Percentiles rank a stretch among this genome's conserved stretches.
Evolutionary conservation across 495 filamentous ascomycete genomes (phyloP).

Genomic region (Chaetomium fimeti): DNA sequence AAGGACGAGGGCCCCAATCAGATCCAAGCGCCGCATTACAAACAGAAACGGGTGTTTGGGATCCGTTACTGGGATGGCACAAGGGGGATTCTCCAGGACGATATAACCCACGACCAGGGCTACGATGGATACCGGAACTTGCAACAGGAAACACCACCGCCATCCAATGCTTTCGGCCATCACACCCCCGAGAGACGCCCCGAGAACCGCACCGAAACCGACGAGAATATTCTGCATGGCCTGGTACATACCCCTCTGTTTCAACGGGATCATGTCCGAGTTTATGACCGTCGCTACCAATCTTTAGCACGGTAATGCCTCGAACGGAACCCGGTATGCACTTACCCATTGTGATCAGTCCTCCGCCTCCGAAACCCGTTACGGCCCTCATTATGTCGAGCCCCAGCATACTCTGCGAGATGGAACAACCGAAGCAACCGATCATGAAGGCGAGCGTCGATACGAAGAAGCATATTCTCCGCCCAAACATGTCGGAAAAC

Average conservation of each 20-base stretch:
- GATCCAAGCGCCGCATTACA: conserved; percentile 56
- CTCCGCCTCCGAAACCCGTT: conserved; percentile 59
- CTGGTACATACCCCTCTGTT: conserved; percentile 62
- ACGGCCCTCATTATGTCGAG: conserved; percentile 48
- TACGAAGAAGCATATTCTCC: conserved; percentile 51
- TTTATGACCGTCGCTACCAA: conserved; percentile 61
- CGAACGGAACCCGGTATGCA: background rate
- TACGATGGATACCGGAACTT: conserved; percentile 53
- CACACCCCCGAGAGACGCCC: conserved; percentile 51
- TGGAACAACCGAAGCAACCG: conserved; percentile 50
- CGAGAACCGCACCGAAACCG: conserved; percentile 54
- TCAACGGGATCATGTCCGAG: conserved; percentile 64
- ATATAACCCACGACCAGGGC: conserved; percentile 56
- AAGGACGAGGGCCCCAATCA: conserved; percentile 53
- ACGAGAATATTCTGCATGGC: conserved; percentile 61
- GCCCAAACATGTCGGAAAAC: conserved; percentile 55
- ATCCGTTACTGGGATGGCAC: conserved; percentile 19
- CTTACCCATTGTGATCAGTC: conserved; percentile 61
- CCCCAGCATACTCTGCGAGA: conserved; percentile 42
- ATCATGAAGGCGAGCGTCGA: conserved; percentile 49
- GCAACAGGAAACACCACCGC: conserved; percentile 52
- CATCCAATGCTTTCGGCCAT: conserved; percentile 52
- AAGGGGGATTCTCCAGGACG: conserved; percentile 48
- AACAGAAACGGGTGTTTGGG: conserved; percentile 33
- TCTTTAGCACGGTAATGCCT: conserved; percentile 14